Base-by-base conservation (phyloP, 1,284 basidiomycete genomes). In the Moesziomyces aphidis region DNA sequence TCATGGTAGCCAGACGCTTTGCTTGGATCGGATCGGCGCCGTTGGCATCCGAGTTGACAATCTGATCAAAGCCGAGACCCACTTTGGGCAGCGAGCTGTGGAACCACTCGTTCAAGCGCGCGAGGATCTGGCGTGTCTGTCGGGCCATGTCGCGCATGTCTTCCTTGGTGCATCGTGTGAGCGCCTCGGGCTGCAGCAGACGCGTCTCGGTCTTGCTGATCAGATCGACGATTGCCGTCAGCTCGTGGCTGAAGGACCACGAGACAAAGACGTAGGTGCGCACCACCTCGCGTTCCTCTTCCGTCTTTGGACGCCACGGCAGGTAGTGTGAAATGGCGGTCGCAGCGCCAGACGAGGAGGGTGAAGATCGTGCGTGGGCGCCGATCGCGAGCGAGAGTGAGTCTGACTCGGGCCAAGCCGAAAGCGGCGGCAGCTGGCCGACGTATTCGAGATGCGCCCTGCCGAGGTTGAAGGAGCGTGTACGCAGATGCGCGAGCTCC, bases 121-220 rank as follows among this genome's bases (percentile, higher is more conserved):
- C 58, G 4, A 71, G 50, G 24, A 61, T 50, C 13, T 47, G 48
- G 21, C 68, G 61, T 8, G 68, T 71, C 21, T 58, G 51, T 5
- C 55, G 47, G 1, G 68, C 62, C 68, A 71, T 61, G 19, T 65
- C 56, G 11, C 62, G 51, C 53, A 65, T 60, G 34, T 65, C 62
- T 22, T 71, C 58, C 51, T 65, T 71, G 8, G 68, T 61, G 34
- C 58, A 61, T 22, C 26, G 53, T 8, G 31, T 47, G 17, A 65
- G 58, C 10, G 55, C 31, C 46, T 65, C 68, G 2, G 62, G 61
- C 13, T 62, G 50, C 28, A 71, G 26, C 8, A 71, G 43, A 3
- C 36, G 34, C 0, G 62, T 39, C 44, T 65, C 62, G 44, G 62
- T 61, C 31, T 51, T 53, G 44, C 26, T 57, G 15, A 57, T 55